Evolutionary conservation across 371 early-diverging fungal genomes (phyloP).

Genomic region (Rhizopus sp.): DNA sequence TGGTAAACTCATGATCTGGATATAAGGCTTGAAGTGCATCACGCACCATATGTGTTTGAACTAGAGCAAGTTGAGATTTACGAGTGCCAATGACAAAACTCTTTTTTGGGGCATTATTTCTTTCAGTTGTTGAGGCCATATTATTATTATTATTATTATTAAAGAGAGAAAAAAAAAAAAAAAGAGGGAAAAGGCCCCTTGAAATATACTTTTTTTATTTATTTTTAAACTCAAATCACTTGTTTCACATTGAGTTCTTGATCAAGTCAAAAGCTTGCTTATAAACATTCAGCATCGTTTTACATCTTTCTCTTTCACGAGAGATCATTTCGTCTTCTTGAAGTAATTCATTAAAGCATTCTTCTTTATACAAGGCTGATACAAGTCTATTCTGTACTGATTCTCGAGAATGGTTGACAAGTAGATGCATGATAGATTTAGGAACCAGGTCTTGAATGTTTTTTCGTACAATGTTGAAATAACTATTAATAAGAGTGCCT

Average conservation of each 20-base stretch:
- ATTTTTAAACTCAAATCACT: not conserved
- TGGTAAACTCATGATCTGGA: slow-evolving; percentile 49
- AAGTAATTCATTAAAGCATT: slow-evolving; percentile 72
- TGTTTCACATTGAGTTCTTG: slow-evolving; percentile 65
- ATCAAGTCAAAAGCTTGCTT: slow-evolving; percentile 83
- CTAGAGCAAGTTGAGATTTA: slow-evolving; percentile 88
- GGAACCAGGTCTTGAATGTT: slow-evolving; percentile 90
- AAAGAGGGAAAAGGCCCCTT: not conserved
- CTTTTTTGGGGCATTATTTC: not conserved
- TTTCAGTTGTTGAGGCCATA: not conserved
- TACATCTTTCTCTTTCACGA: slow-evolving; percentile 81
- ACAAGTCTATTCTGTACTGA: slow-evolving; percentile 85
- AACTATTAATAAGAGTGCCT: slow-evolving; percentile 75
- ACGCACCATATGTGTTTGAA: slow-evolving; percentile 84
- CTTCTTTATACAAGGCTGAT: slow-evolving; percentile 81
- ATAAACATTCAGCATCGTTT: slow-evolving; percentile 80
- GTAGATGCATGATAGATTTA: slow-evolving; percentile 87
- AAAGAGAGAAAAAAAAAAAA: not conserved
- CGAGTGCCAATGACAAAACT: slow-evolving; percentile 69
- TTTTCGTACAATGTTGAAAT: slow-evolving; percentile 84
- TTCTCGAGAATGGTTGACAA: slow-evolving; percentile 79
- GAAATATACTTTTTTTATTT: not conserved
- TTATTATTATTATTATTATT: too few species aligned
- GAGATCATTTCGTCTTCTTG: slow-evolving; percentile 83
- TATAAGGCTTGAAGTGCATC: slow-evolving; percentile 51